Base-by-base conservation (phyloP, 495 filamentous ascomycete species). In the Rostrohypoxylon terebratum region DNA sequence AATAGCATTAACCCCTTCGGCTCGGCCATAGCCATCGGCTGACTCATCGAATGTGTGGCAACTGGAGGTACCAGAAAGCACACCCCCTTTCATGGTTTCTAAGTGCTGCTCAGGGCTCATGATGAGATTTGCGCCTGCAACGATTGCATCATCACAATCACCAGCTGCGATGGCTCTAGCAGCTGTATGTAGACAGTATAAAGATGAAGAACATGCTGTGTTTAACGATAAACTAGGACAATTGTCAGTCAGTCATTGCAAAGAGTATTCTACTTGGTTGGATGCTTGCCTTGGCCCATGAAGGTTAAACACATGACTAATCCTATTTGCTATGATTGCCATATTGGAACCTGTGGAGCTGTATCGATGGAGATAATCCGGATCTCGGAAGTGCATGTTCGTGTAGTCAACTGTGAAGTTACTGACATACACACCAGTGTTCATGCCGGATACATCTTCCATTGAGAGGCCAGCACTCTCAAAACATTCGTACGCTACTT, bases 381-480 rank as follows among this genome's bases (percentile, higher is more conserved):
- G 68, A 61, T 83, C 80, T 10, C 77, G 71, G 50, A 81, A 73
- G 54, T 81, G 78, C 20, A 69, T 75, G 31, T 77, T 71, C 6
- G 74, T 68, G 59, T 82, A 82, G 63, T 83, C 81, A 0, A 68
- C 71, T 33, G 81, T 80, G 51, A 82, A 83, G 28, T 70, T 51
- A 4, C 58, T 62, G 5, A 66, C 53, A 23, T 51, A 75, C 8
- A 47, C 38, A 5, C 92, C 93, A 38, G 93, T 89, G 8, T 91
- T 84, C 75, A 92, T 87, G 10, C 92, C 87, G 68, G 80, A 89
- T 1, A 92, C 89, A 1, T 87, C 88, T 0, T 92, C 89, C 0
- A 69, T 48, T 0, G 70, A 40, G 1, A 50, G n/a, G 16, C 65
- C 63, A 57, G 63, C 66, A 61, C 74, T 78, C 68, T 87, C 86